Evolutionary conservation across 2,329 filamentous ascomycete genomes (phyloP).

Genomic region (Cytospora paraplurivora): DNA sequence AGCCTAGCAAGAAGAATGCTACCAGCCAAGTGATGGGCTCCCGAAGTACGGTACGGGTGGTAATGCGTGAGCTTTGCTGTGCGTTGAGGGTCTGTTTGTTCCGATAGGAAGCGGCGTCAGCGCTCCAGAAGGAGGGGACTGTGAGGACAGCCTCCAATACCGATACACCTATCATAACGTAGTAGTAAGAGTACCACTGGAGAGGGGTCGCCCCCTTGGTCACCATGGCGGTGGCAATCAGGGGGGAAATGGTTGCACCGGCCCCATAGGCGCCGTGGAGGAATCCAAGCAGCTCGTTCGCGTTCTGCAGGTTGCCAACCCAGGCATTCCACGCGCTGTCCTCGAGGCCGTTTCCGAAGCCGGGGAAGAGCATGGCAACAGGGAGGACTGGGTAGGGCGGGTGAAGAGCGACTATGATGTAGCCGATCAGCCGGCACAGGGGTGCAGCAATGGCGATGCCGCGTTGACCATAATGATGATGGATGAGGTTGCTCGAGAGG

Average conservation of each 20-base stretch:
- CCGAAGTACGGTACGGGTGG: conserved; percentile 47
- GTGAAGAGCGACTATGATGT: conserved; percentile 65
- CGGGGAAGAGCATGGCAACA: conserved; percentile 64
- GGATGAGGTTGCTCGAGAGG: conserved; percentile 65
- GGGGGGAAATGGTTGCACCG: conserved; percentile 68
- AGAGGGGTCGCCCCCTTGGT: conserved; percentile 54
- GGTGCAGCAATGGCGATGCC: conserved; percentile 70
- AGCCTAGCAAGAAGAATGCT: conserved; percentile 73
- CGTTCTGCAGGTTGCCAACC: conserved; percentile 69
- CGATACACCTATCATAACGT: conserved; percentile 67
- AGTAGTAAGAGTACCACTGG: conserved; percentile 76
- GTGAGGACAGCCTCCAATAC: conserved; percentile 57
- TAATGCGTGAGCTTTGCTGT: conserved; percentile 45
- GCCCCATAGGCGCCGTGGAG: conserved; percentile 73
- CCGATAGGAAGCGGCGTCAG: conserved; percentile 60
- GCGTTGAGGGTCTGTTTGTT: conserved; percentile 37
- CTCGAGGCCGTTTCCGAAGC: conserved; percentile 71
- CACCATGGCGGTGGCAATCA: conserved; percentile 74
- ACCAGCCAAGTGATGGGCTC: conserved; percentile 69
- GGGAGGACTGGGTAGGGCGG: conserved; percentile 70
- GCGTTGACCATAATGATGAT: conserved; percentile 67
- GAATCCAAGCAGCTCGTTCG: conserved; percentile 74
- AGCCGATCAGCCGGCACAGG: conserved; percentile 63
- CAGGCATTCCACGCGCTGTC: conserved; percentile 63
- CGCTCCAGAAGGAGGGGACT: conserved; percentile 62